These are phyloP conservation scores for Penicillium sp. DNA, from an alignment of 2,329 filamentous ascomycete genomes.

Conservation along the genomic window DNA sequence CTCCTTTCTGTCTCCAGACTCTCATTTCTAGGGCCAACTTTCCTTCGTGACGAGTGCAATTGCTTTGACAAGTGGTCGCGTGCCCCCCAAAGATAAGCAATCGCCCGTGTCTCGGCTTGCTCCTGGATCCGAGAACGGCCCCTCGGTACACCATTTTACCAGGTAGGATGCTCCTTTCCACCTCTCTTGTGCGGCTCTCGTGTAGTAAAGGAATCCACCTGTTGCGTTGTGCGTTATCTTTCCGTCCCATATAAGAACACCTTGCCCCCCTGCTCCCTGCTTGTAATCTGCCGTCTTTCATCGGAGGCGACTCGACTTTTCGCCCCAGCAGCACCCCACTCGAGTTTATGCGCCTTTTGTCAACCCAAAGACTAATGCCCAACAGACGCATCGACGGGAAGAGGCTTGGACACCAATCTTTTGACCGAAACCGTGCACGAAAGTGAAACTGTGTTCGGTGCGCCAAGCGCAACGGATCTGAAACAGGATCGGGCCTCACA, in stretches of 20 bases:
- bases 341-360: slow-evolving; percentile 9
- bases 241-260: slow-evolving; percentile 3
- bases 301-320: slow-evolving; percentile 1
- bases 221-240: slow-evolving; percentile 6
- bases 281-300: slow-evolving; percentile 8
- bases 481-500: slow-evolving; percentile 33
- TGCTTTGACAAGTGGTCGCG: slow-evolving; percentile 10
- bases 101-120: slow-evolving; percentile 5
- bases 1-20: slow-evolving; percentile 3
- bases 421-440: slow-evolving; percentile 24
- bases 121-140: slow-evolving; percentile 22
- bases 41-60: background rate
- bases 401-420: slow-evolving; percentile 26
- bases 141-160: slow-evolving; percentile 21
- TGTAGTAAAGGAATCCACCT: slow-evolving; percentile 15
- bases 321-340: slow-evolving; percentile 3
- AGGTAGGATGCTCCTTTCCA: slow-evolving; percentile 29
- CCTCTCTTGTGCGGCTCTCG: slow-evolving; percentile 1
- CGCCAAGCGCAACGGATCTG: slow-evolving; percentile 22
- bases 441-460: slow-evolving; percentile 17
- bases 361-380: slow-evolving; percentile 22
- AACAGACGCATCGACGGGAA: slow-evolving; percentile 31
- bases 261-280: slow-evolving; percentile 5
- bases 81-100: slow-evolving; percentile 1
- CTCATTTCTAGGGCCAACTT: background rate